phyloP scores from a whole-genome alignment of 1,284 basidiomycete species.

The Tilletia walkeri region DNA sequence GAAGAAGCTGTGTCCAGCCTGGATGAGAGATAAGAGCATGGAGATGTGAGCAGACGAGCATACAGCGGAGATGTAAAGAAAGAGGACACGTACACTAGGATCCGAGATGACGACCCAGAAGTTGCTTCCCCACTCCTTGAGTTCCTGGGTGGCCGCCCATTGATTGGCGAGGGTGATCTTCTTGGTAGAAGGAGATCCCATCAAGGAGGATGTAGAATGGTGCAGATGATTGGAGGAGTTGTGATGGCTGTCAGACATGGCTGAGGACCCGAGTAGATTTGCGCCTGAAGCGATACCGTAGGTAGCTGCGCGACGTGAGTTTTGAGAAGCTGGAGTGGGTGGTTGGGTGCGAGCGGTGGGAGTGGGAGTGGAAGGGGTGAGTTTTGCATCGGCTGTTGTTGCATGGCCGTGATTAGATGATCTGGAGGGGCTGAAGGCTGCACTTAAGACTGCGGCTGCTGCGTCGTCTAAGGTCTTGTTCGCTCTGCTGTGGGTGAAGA shows the following conservation, averaged over 20 bases:
- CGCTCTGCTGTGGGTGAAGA: too few species aligned
- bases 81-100: conserved; percentile 19
- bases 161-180: neutral
- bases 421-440: too few species aligned
- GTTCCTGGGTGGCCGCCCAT: neutral
- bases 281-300: neutral
- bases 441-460: too few species aligned
- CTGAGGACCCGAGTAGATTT: neutral
- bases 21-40: neutral
- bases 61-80: neutral
- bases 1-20: conserved; percentile 64
- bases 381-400: too few species aligned
- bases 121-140: conserved; percentile 30
- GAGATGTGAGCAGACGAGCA: neutral
- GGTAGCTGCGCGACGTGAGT: neutral
- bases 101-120: conserved; percentile 39
- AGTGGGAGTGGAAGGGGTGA: too few species aligned
- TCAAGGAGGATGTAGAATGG: neutral
- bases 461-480: too few species aligned
- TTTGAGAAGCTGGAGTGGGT: neutral
- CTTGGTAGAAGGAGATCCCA: neutral
- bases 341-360: neutral
- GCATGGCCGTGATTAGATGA: too few species aligned
- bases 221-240: neutral
- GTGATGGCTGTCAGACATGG: conserved; percentile 5